These are phyloP conservation scores for Saccharomyces hybrid DNA, from an alignment of 1,139 yeast species.

Conservation along the genomic window DNA sequence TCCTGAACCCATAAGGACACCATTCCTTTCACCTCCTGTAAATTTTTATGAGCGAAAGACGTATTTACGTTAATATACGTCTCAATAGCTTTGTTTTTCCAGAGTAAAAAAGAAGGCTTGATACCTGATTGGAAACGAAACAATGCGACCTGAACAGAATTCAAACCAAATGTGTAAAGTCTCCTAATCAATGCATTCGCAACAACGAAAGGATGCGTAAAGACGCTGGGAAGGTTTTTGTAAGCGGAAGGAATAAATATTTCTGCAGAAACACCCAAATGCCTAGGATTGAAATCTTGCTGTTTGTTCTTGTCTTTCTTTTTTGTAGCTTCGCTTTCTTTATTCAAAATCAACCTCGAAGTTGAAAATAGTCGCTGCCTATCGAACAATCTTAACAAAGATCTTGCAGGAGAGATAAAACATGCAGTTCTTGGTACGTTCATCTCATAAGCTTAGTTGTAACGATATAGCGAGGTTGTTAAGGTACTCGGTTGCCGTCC, in stretches of 20 bases:
- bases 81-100: constrained; percentile 73
- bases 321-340: constrained; percentile 3
- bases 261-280: constrained; percentile 41
- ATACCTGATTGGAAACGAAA: constrained; percentile 57
- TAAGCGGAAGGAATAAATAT: constrained; percentile 45
- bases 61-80: constrained; percentile 57
- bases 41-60: constrained; percentile 51
- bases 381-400: not conserved
- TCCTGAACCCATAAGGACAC: constrained; percentile 58
- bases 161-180: constrained; percentile 48
- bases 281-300: constrained; percentile 33
- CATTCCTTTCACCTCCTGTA: constrained; percentile 38
- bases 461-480: not conserved
- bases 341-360: constrained; percentile 4
- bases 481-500: not conserved
- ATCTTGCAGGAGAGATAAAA: not conserved
- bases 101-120: constrained; percentile 56
- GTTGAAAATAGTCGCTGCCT: not conserved
- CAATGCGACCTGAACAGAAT: constrained; percentile 57
- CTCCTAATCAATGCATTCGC: constrained; percentile 41
- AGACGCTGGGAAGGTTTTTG: constrained; percentile 39
- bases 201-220: constrained; percentile 37
- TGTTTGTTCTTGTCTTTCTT: constrained; percentile 5
- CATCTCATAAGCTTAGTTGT: not conserved
- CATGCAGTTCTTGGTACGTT: not conserved